Evolutionary conservation across 768 basidiomycete genomes (phyloP).

Genomic region (Mycena pura): DNA sequence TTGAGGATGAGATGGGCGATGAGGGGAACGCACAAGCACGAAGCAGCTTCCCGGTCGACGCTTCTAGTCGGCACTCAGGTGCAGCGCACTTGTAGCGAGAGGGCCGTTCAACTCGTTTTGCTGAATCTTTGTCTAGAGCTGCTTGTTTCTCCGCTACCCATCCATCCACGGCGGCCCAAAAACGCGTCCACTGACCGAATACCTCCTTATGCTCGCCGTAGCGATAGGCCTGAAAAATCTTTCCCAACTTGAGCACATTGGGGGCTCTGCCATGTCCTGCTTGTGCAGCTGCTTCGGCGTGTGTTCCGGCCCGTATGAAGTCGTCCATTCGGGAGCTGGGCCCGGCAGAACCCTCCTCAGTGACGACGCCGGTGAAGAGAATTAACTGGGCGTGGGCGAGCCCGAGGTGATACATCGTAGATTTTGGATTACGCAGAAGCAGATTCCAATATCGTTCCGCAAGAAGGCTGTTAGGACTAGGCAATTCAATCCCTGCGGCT

Average conservation of each 20-base stretch:
- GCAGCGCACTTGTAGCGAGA: slow-evolving; percentile 10
- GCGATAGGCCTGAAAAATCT: neutral
- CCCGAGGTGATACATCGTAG: neutral
- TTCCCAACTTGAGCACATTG: slow-evolving; percentile 1
- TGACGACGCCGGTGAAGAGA: neutral
- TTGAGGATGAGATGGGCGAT: neutral
- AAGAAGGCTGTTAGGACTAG: neutral
- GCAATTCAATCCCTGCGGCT: neutral
- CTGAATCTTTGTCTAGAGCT: neutral
- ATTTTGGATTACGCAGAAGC: neutral
- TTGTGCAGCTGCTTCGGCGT: neutral
- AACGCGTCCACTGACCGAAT: neutral
- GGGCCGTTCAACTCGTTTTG: neutral
- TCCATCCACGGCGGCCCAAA: slow-evolving; percentile 1
- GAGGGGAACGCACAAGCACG: slow-evolving; percentile 4
- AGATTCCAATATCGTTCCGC: slow-evolving; percentile 4
- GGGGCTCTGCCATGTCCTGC: neutral
- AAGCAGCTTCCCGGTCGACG: slow-evolving; percentile 1
- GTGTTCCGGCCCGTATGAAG: neutral
- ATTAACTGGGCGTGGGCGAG: neutral
- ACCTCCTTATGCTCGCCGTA: neutral
- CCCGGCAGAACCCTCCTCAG: neutral
- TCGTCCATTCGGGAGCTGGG: neutral
- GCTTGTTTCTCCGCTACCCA: slow-evolving; percentile 1
- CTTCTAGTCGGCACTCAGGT: neutral